These are phyloP conservation scores for Wickerhamomyces kurtzmanii DNA, from an alignment of 805 yeast species.

Conservation along the genomic window DNA sequence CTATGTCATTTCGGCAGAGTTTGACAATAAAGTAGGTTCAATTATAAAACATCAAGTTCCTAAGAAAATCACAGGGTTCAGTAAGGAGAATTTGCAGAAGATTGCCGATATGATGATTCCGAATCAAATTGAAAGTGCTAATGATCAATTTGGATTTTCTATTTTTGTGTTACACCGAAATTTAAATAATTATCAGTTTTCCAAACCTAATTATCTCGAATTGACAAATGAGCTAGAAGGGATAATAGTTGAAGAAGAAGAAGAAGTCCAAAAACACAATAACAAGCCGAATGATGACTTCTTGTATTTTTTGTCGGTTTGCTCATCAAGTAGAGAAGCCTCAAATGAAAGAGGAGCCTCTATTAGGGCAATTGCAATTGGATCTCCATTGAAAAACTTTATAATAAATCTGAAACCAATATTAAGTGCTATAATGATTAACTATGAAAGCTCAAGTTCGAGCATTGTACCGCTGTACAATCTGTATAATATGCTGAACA, in stretches of 20 bases:
- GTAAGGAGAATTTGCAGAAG: slow-evolving; percentile 21
- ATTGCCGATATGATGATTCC: slow-evolving; percentile 55
- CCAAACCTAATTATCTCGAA: slow-evolving; percentile 12
- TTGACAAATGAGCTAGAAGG: slow-evolving; percentile 9
- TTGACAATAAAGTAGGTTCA: slow-evolving; percentile 72
- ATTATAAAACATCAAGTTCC: slow-evolving; percentile 56
- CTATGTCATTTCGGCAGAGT: slow-evolving; percentile 63
- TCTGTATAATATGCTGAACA: slow-evolving; percentile 16
- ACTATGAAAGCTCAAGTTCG: slow-evolving; percentile 12
- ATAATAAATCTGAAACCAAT: slow-evolving; percentile 51
- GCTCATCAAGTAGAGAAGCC: slow-evolving; percentile 33
- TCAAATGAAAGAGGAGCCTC: slow-evolving; percentile 45
- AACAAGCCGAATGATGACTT: slow-evolving; percentile 19
- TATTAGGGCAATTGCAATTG: slow-evolving; percentile 49
- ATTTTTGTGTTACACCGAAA: slow-evolving; percentile 40
- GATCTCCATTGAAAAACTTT: slow-evolving; percentile 43
- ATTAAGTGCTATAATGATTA: slow-evolving; percentile 34
- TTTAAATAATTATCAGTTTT: slow-evolving; percentile 16
- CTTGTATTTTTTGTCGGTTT: slow-evolving; percentile 46
- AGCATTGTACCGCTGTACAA: slow-evolving; percentile 5
- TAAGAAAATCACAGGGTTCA: slow-evolving; percentile 23
- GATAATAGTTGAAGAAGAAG: slow-evolving; percentile 9
- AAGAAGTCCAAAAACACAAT: slow-evolving; percentile 7
- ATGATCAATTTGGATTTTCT: slow-evolving; percentile 49
- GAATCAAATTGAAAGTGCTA: slow-evolving; percentile 40